phyloP scores from a whole-genome alignment of 345 rosid genomes.

The Pistacia integerrima region DNA sequence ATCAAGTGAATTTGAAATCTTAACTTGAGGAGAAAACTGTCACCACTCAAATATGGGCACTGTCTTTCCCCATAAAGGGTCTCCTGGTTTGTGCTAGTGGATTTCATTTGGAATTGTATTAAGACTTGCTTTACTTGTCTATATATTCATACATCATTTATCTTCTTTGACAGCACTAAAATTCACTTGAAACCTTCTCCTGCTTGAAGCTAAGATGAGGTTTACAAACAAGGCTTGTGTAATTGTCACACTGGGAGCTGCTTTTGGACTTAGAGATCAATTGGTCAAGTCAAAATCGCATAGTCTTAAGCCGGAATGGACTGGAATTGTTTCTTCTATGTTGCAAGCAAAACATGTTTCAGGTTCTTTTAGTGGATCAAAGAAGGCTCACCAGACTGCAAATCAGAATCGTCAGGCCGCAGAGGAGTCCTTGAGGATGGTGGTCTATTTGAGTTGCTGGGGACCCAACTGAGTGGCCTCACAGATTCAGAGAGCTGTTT shows the following conservation, averaged over 20 bases:
- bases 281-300: constrained; percentile 20
- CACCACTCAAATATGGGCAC: constrained; percentile 8
- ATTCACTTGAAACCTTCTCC: neutral
- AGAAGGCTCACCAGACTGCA: neutral
- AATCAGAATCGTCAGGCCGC: constrained; percentile 3
- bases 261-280: constrained; percentile 18
- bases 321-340: constrained; percentile 8
- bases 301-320: constrained; percentile 12
- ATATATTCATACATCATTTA: neutral
- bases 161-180: neutral
- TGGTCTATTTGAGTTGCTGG: constrained; percentile 35
- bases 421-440: constrained; percentile 27
- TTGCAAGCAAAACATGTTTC: constrained; percentile 7
- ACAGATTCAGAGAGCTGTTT: constrained; percentile 1
- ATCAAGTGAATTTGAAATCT: neutral
- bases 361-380: neutral
- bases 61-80: neutral
- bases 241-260: constrained; percentile 27
- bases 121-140: neutral
- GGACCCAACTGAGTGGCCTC: constrained; percentile 16
- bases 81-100: constrained; percentile 2
- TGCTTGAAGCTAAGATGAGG: constrained; percentile 7
- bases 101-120: neutral
- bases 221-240: constrained; percentile 22
- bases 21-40: constrained; percentile 4